Conservation (phyloP, 2,329 filamentous ascomycete genomes). For the Fusarium denticulatum region DNA sequence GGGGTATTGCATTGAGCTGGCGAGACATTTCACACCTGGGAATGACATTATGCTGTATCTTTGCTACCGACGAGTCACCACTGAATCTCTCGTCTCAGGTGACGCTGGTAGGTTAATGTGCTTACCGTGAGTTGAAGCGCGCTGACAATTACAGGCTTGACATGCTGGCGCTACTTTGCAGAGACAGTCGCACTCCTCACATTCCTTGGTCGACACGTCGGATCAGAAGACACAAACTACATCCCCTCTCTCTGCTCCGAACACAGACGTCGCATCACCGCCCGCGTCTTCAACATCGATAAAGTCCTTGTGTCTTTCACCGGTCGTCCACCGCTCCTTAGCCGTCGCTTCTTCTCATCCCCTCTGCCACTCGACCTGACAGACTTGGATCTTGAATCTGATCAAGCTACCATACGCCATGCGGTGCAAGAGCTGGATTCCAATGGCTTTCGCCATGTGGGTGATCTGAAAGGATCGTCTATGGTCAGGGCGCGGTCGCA, state of each 20-base stretch:
- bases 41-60: slow-evolving; percentile 54
- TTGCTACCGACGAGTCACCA: slow-evolving; percentile 46
- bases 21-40: slow-evolving; percentile 38
- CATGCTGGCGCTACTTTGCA: slow-evolving; percentile 51
- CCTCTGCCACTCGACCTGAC: slow-evolving; percentile 64
- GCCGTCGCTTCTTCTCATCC: slow-evolving; percentile 62
- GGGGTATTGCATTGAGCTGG: slow-evolving; percentile 48
- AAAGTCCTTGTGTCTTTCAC: slow-evolving; percentile 62
- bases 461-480: slow-evolving; percentile 55
- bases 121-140: rapidly evolving
- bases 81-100: slow-evolving; percentile 52
- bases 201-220: slow-evolving; percentile 50
- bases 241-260: slow-evolving; percentile 50
- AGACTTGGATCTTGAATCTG: slow-evolving; percentile 59
- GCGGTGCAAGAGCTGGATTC: slow-evolving; percentile 52
- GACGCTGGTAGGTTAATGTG: slow-evolving; percentile 50
- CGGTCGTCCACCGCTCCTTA: slow-evolving; percentile 63
- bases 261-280: slow-evolving; percentile 46
- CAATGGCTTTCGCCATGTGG: slow-evolving; percentile 62
- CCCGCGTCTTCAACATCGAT: slow-evolving; percentile 55
- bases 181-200: slow-evolving; percentile 51
- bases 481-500: slow-evolving; percentile 57
- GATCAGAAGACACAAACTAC: slow-evolving; percentile 40
- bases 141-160: slow-evolving; percentile 43
- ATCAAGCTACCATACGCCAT: slow-evolving; percentile 44